Base-by-base conservation (phyloP, 352 stramenopile species). In the Pilasporangium apinafurcum region DNA sequence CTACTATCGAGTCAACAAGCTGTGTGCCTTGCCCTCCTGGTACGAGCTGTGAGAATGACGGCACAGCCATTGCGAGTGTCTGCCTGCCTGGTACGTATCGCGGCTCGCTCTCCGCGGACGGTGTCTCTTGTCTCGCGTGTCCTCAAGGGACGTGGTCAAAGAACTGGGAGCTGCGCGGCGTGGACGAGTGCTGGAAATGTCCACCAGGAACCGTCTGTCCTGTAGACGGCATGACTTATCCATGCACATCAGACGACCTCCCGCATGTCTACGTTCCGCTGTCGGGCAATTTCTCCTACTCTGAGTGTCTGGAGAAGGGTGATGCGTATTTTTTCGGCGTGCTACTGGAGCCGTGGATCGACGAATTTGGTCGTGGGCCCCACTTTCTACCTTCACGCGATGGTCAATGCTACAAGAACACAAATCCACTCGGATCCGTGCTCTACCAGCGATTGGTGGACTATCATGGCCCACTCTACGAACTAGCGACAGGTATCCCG, bases 121-220 rank as follows among this genome's bases (percentile, higher is more conserved):
- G 84, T 12, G 51, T 96, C 26, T 82, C 89, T 8, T 98, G 94
- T 56, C 57, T 86, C 3, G 65, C 80, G 34, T 98, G 88, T 64
- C 87, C 93, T 9, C 82, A 97, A 63, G 95, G 95, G 5, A 98
- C 90, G 9, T 99, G 96, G 96, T 97, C 86, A 13, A 98, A 98
- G 65, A 98, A 99, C 65, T 99, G 94, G 92, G 91, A 97, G 37
- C 62, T 99, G 3, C 81, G 93, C 37, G 85, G 95, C n/a, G 79
- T 94, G 25, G 76, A 88, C 24, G 92, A 98, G 53, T 99, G 95
- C 61, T 87, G 72, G 5, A 66, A 77, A 18, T 98, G 94, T 67
- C 78, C 95, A 0, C 86, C 95, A 5, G 95, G 95, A 10, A 76
- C 86, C 0, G 87, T 98, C 2, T 98, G 95, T 44, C 79, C 89